A percentile compares a stretch with the other conserved stretches of the same genome.
phyloP scores from a whole-genome alignment of 805 yeast genomes.

The Myxozyma mucilagina region DNA sequence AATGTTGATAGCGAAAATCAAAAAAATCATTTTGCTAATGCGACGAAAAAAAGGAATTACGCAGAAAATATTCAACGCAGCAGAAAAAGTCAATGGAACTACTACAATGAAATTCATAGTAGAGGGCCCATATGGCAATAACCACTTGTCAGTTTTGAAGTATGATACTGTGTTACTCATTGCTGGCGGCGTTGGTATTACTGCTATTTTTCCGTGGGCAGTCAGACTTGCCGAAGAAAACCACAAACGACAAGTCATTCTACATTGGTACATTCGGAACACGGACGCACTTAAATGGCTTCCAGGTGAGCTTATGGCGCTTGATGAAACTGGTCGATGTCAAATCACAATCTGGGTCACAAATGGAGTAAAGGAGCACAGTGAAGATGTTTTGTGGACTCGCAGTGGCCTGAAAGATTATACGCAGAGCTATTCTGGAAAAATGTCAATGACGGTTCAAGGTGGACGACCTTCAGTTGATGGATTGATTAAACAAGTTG shows the following conservation, averaged over 20 bases:
- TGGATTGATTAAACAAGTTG: not conserved
- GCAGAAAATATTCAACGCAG: not conserved
- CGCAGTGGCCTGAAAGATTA: not conserved
- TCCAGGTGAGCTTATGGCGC: not conserved
- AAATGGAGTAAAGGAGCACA: not conserved
- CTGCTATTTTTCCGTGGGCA: constrained; percentile 55
- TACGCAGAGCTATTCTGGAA: not conserved
- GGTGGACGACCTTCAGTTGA: not conserved
- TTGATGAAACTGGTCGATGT: not conserved
- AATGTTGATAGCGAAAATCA: not conserved
- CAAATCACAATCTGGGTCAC: not conserved
- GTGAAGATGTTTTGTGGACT: not conserved
- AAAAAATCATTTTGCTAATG: not conserved
- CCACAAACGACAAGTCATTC: not conserved
- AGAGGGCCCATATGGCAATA: constrained; percentile 62
- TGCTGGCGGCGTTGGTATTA: constrained; percentile 67
- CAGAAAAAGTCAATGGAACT: not conserved
- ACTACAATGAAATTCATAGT: constrained; percentile 46
- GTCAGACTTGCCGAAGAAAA: constrained; percentile 23
- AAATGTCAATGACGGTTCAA: not conserved
- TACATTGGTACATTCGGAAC: constrained; percentile 8
- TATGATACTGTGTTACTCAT: constrained; percentile 51
- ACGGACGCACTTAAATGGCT: constrained; percentile 6
- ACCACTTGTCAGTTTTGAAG: constrained; percentile 48
- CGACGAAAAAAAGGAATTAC: constrained; percentile 10